Conservation (phyloP, 805 yeast species). For the Saturnispora saitoi region DNA sequence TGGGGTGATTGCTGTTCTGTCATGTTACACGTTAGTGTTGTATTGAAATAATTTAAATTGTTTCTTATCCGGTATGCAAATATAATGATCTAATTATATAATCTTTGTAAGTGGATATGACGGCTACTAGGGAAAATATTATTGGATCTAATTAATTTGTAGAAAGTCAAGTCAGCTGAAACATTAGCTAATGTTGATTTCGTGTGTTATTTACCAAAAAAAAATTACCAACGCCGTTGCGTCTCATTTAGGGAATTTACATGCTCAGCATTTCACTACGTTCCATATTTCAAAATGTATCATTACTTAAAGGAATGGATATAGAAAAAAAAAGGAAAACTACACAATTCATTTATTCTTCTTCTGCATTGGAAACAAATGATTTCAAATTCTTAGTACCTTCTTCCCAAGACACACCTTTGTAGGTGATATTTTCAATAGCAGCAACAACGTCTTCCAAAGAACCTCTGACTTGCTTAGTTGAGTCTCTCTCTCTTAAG, state of each 20-base stretch:
- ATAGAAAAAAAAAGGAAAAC: too few species aligned
- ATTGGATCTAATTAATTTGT: background rate
- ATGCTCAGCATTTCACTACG: background rate
- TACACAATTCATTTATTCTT: constrained; percentile 15
- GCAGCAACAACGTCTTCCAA: constrained; percentile 63
- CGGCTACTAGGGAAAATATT: too few species aligned
- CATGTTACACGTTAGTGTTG: background rate
- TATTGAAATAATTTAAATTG: too few species aligned
- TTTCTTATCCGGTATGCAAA: background rate
- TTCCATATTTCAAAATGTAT: background rate
- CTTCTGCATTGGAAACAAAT: constrained; percentile 62
- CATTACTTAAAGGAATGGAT: too few species aligned
- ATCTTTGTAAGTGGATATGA: too few species aligned
- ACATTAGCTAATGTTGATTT: background rate
- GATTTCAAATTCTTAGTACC: constrained; percentile 67
- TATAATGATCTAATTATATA: background rate
- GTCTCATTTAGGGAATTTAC: background rate
- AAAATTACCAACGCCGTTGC: background rate
- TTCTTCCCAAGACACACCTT: constrained; percentile 73
- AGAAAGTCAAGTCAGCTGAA: background rate
- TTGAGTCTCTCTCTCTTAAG: constrained; percentile 93
- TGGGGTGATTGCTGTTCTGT: background rate
- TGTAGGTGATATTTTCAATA: constrained; percentile 65
- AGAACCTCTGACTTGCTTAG: constrained; percentile 92
- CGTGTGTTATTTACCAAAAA: background rate